These are phyloP conservation scores for Podila minutissima DNA, from an alignment of 192 early-diverging fungal genomes.

Conservation along the genomic window DNA sequence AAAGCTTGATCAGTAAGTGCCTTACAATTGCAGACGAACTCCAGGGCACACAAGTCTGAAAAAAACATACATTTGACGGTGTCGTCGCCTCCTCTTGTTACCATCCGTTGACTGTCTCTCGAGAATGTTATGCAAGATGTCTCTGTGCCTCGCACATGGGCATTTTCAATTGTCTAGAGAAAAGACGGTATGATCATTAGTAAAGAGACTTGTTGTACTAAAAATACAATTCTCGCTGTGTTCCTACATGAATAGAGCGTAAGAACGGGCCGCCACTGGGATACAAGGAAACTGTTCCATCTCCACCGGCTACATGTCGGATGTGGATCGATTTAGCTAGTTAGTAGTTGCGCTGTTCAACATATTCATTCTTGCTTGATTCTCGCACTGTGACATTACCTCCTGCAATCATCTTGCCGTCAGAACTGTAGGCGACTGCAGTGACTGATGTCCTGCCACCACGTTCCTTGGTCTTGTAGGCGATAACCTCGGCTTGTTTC, in stretches of 20 bases:
- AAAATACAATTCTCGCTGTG: not conserved
- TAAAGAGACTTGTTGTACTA: not conserved
- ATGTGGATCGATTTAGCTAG: not conserved
- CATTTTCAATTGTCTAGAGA: constrained; percentile 65
- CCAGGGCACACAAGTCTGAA: too few relatives aligned
- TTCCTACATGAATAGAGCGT: constrained; percentile 70
- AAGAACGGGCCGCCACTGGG: constrained; percentile 68
- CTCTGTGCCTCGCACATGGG: constrained; percentile 74
- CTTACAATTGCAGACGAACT: not conserved
- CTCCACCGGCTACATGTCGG: constrained; percentile 61
- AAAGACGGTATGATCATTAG: not conserved
- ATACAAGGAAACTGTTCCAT: constrained; percentile 87
- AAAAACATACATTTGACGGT: constrained; percentile 78
- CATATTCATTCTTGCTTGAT: not conserved
- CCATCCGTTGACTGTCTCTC: constrained; percentile 67
- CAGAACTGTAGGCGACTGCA: constrained; percentile 72
- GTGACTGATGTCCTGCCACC: constrained; percentile 78
- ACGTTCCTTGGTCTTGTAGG: constrained; percentile 75
- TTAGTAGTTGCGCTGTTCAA: not conserved
- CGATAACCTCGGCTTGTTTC: constrained; percentile 81
- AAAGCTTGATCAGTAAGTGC: not conserved
- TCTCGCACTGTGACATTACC: constrained; percentile 33
- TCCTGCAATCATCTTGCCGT: constrained; percentile 77
- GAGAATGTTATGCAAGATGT: constrained; percentile 79
- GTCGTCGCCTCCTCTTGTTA: constrained; percentile 85